Evolutionary conservation across 1,139 yeast species (phyloP), one percentile per base, ranked within the genome.

Genomic region (Scheffersomyces lignicola): DNA sequence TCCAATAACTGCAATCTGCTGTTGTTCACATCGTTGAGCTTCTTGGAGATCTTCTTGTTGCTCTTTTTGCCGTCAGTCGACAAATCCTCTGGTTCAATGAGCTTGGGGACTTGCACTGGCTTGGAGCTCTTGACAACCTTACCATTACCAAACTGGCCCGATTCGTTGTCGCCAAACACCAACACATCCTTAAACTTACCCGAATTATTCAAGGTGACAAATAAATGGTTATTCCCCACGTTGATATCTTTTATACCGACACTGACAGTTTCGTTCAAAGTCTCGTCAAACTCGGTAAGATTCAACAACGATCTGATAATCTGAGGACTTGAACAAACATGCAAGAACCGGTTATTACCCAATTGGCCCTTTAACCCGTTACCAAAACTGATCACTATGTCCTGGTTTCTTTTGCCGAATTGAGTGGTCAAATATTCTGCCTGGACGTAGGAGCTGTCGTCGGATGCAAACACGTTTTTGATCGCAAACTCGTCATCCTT

Each of bases 321-420:
- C 14, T 74, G 68, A 6, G 97, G 96, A 31, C 70, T 73, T 13
- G 78, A 65, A 49, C 82, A 84, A 11, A 87, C 82, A 54, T 89
- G 96, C 33, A 83, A 64, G 56, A 72, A 89, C 36, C 81, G 67
- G 16, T 87, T 89, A 33, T 78, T 75, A 12, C 97, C 98, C 38
- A 89, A 67, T 59, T 88, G 95, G n/a, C 97, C 98, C 48, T 76
- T 74, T 34, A 84, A 59, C 4, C 97, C 96, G 49, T 80, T 80
- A 16, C 98, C 98, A 62, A 89, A 82, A 5, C 88, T 71, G 46
- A 82, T 65, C 35, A 76, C 59, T 8, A 65, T 41, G 10, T 62
- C 57, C 35, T 58, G 52, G 31, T 43, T 37, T 15, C 38, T 40
- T 37, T 12, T 40, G 37, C 40, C 51, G 40, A 24, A n/a, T n/a